Percentiles rank a stretch among this genome's conserved stretches.
phyloP scores from a whole-genome alignment of 2,329 filamentous ascomycete genomes.

The Escovopsis weberi region DNA sequence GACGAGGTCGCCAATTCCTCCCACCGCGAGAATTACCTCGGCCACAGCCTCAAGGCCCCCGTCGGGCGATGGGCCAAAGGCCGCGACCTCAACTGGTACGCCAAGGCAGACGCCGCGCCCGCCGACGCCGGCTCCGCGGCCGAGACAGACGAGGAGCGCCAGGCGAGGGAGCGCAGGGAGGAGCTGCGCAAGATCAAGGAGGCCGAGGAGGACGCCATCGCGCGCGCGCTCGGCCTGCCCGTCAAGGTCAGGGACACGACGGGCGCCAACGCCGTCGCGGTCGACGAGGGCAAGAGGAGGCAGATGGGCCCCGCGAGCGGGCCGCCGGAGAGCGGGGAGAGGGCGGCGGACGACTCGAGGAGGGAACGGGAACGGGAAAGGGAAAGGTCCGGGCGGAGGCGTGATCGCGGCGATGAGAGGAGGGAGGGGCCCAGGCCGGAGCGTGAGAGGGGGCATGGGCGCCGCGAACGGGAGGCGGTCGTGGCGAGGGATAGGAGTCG shows the following conservation, averaged over 20 bases:
- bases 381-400: conserved; percentile 17
- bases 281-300: conserved; percentile 31
- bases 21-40: conserved; percentile 81
- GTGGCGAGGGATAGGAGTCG: conserved; percentile 13
- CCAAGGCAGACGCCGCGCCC: conserved; percentile 35
- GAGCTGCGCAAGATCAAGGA: conserved; percentile 77
- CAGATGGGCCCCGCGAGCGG: conserved; percentile 16
- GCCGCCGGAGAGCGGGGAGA: conserved; percentile 7
- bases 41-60: conserved; percentile 81
- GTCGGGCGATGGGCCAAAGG: conserved; percentile 86
- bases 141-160: conserved; percentile 44
- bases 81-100: conserved; percentile 51
- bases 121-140: conserved; percentile 18
- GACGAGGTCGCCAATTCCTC: conserved; percentile 76
- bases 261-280: conserved; percentile 54
- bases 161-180: conserved; percentile 50
- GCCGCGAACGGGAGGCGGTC: background rate
- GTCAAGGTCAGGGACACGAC: conserved; percentile 44
- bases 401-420: conserved; percentile 17
- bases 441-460: too few species aligned
- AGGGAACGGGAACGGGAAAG: background rate
- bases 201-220: conserved; percentile 83
- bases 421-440: conserved; percentile 5
- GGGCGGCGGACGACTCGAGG: conserved; percentile 12
- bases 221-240: conserved; percentile 67